Conservation (phyloP, 2,329 filamentous ascomycete species). For the Triangularia setosa region DNA sequence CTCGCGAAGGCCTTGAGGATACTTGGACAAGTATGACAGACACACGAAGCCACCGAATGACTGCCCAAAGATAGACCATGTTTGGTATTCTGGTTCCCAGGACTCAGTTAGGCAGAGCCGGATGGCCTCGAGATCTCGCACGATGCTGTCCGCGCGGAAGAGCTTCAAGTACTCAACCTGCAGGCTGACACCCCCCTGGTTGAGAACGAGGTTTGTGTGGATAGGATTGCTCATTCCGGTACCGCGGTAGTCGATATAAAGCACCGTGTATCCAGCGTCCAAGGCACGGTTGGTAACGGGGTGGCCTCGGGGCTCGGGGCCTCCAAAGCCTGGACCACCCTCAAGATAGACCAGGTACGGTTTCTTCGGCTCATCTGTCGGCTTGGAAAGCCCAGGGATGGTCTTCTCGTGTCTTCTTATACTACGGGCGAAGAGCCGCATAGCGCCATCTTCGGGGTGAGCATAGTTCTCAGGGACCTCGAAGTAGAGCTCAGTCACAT, state of each 20-base stretch:
- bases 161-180: constrained; percentile 78
- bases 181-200: constrained; percentile 57
- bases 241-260: constrained; percentile 87
- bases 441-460: constrained; percentile 54
- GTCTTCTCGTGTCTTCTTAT: constrained; percentile 63
- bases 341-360: constrained; percentile 71
- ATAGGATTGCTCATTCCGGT: constrained; percentile 82
- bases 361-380: constrained; percentile 39
- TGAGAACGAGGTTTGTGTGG: constrained; percentile 65
- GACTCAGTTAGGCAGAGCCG: constrained; percentile 68
- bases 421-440: constrained; percentile 75
- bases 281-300: constrained; percentile 68
- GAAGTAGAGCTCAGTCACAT: constrained; percentile 80
- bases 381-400: constrained; percentile 33
- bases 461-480: constrained; percentile 78
- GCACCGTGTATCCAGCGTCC: constrained; percentile 75
- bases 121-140: constrained; percentile 84
- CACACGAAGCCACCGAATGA: constrained; percentile 88
- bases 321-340: constrained; percentile 81
- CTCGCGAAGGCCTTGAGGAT: constrained; percentile 73
- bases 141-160: constrained; percentile 87
- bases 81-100: constrained; percentile 64
- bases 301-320: constrained; percentile 68
- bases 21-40: constrained; percentile 78
- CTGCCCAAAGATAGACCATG: constrained; percentile 86